Percentiles rank a stretch among this genome's conserved stretches.
Conservation (phyloP, 371 early-diverging fungal species). For the Zancudomyces culisetae region DNA sequence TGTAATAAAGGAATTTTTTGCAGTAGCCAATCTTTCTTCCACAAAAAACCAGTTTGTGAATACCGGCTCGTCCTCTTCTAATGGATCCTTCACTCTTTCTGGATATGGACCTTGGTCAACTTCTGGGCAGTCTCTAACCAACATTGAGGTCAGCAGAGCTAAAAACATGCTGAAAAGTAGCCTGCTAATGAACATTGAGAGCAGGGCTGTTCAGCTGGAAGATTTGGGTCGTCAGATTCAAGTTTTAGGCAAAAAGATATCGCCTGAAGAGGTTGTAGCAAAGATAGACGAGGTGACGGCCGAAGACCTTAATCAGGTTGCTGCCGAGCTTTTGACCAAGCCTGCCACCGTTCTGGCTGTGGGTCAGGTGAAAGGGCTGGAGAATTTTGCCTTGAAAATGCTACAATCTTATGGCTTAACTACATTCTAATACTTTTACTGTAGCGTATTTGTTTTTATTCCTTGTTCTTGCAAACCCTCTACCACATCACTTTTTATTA, state of each 20-base stretch:
- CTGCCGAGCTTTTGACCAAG: slow-evolving; percentile 12
- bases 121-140: background rate
- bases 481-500: no score
- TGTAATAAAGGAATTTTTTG: slow-evolving; percentile 58
- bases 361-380: slow-evolving; percentile 15
- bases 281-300: slow-evolving; percentile 18
- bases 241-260: slow-evolving; percentile 50
- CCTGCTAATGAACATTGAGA: slow-evolving; percentile 83
- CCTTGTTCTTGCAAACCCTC: no score
- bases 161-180: slow-evolving; percentile 88
- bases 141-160: slow-evolving; percentile 60
- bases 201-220: slow-evolving; percentile 78
- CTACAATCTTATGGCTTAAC: slow-evolving; percentile 11
- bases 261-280: slow-evolving; percentile 45
- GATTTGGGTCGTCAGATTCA: slow-evolving; percentile 87
- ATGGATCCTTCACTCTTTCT: slow-evolving; percentile 2
- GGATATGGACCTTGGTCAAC: slow-evolving; percentile 5
- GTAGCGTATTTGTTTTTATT: no score
- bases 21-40: slow-evolving; percentile 33
- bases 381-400: slow-evolving; percentile 12
- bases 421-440: background rate
- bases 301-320: slow-evolving; percentile 11
- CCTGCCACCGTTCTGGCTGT: slow-evolving; percentile 20
- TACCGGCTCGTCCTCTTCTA: background rate
- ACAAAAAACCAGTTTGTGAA: background rate